A percentile compares a stretch with the other conserved stretches of the same genome.
Conservation (phyloP, 2,329 filamentous ascomycete species). For the Fusarium tjaetaba region DNA sequence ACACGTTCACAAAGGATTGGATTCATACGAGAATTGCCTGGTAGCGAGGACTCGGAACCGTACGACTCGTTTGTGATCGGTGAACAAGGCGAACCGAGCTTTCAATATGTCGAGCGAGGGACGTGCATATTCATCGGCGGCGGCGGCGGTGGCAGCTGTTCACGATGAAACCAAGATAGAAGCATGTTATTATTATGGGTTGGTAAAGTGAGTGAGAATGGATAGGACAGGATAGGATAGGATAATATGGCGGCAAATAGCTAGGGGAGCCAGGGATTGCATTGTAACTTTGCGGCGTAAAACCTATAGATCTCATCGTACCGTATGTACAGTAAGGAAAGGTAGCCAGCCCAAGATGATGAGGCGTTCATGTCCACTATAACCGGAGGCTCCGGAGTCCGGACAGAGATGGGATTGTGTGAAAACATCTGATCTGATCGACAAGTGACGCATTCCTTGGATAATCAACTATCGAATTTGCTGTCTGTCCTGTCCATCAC, state of each 20-base stretch:
- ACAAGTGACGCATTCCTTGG: neutral
- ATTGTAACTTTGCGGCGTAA: constrained; percentile 1
- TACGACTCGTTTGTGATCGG: constrained; percentile 22
- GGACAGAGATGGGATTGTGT: constrained; percentile 12
- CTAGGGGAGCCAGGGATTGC: neutral
- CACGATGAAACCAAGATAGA: constrained; percentile 1
- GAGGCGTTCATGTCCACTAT: constrained; percentile 10
- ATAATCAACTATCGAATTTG: neutral
- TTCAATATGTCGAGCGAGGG: constrained; percentile 3
- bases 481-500: neutral
- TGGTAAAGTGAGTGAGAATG: neutral
- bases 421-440: constrained; percentile 20
- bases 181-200: constrained; percentile 1
- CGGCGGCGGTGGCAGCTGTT: constrained; percentile 18
- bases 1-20: neutral
- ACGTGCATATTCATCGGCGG: constrained; percentile 19
- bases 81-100: constrained; percentile 30
- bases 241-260: constrained; percentile 18
- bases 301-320: constrained; percentile 21
- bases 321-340: neutral
- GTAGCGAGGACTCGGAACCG: constrained; percentile 11
- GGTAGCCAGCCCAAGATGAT: neutral
- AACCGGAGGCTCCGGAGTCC: constrained; percentile 39
- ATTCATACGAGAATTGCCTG: neutral
- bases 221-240: constrained; percentile 2